Evolutionary conservation across 805 yeast species (phyloP), one percentile per base, ranked within the genome.

Genomic region (Barnettozyma californica): DNA sequence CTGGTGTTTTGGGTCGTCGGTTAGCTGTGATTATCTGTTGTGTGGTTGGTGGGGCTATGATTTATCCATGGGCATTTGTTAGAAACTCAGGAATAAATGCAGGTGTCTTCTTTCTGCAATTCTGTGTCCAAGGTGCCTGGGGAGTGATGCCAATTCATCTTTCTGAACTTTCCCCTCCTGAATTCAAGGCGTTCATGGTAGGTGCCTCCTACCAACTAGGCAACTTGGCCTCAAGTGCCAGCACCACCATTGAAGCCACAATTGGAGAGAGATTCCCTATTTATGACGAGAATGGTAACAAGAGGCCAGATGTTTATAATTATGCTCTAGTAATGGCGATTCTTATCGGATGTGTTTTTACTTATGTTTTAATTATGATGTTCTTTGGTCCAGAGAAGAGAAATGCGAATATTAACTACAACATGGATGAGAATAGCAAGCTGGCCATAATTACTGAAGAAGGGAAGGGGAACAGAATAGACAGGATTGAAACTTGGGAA

Each of bases 191-290:
- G 2, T 73, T 83, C 56, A 72, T 82, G 33, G 75, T 77, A 27
- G 87, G 88, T 45, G 65, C 80, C 34, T 73, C 80, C 8, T 84
- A 84, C 60, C 90, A 84, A 65, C 73, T 84, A 50, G 90, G 90
- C 67, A 83, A 84, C 63, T 72, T 84, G 59, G 86, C 83, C 0
- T 78, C 86, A 3, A 76, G 85, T 20, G 89, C 88, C 1, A 77
- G 86, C 3, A 75, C 84, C 9, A 84, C 90, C 13, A 84, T 84
- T 52, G 89, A 84, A 63, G 70, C 87, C 4, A 36, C 39, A 3
- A 36, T 36, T 36, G 25, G 39, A 18, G 39, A 36, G 25, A 36
- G 25, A 36, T 36, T 36, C 14, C 25, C 39, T 7, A 9, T 39
- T 3, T 23, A 39, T 21, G 42, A 25, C 9, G 31, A 23, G 2